Conservation (phyloP, 495 filamentous ascomycete genomes). For the Durotheca rogersii region DNA sequence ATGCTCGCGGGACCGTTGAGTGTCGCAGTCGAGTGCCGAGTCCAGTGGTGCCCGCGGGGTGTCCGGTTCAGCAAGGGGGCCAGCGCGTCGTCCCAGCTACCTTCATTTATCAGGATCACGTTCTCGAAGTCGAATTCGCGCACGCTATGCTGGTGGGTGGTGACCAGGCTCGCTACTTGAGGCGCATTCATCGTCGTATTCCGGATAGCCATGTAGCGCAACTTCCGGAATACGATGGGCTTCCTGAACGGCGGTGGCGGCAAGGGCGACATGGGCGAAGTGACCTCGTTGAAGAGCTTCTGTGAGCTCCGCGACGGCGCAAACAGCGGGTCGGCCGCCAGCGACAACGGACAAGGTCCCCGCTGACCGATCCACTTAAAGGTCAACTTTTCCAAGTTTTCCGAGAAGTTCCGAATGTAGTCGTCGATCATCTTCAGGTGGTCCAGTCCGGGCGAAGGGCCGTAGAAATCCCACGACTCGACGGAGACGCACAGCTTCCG, state of each 20-base stretch:
- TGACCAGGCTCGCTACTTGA: slow-evolving; percentile 63
- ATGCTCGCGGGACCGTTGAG: slow-evolving; percentile 26
- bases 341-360: slow-evolving; percentile 65
- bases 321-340: slow-evolving; percentile 63
- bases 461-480: slow-evolving; percentile 60
- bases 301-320: slow-evolving; percentile 50
- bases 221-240: slow-evolving; percentile 56
- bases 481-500: slow-evolving; percentile 66
- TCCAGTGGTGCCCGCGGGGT: slow-evolving; percentile 41
- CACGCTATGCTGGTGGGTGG: slow-evolving; percentile 60
- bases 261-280: slow-evolving; percentile 53
- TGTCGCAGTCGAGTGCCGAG: slow-evolving; percentile 39
- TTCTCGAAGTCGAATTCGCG: slow-evolving; percentile 73
- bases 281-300: slow-evolving; percentile 57
- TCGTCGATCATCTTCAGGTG: slow-evolving; percentile 74
- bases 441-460: slow-evolving; percentile 56
- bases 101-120: slow-evolving; percentile 58
- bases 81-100: slow-evolving; percentile 74
- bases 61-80: slow-evolving; percentile 56
- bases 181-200: slow-evolving; percentile 66
- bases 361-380: slow-evolving; percentile 72
- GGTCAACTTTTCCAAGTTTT: slow-evolving; percentile 59
- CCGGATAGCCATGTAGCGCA: slow-evolving; percentile 63
- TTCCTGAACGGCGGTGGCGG: slow-evolving; percentile 45
- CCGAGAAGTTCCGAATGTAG: slow-evolving; percentile 65